Conservation (phyloP, 2,329 filamentous ascomycete genomes). For the Neopestalotiopsis clavispora region DNA sequence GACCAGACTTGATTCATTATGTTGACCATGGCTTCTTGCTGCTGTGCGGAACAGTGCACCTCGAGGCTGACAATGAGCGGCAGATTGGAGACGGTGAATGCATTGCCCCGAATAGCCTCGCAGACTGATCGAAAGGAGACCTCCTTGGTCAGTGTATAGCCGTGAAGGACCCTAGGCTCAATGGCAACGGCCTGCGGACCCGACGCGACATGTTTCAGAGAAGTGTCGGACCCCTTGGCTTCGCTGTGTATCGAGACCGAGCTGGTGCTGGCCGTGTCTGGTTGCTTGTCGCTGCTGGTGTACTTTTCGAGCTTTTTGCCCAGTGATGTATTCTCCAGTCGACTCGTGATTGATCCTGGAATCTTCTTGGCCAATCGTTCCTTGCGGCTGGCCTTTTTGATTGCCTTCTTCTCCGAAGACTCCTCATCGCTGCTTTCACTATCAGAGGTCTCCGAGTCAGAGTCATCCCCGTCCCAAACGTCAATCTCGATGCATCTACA, state of each 20-base stretch:
- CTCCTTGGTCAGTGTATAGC: conserved; percentile 88
- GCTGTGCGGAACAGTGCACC: conserved; percentile 79
- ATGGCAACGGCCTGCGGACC: conserved; percentile 39
- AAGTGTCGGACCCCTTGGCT: neutral
- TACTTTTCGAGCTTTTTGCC: conserved; percentile 45
- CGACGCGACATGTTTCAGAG: conserved; percentile 21
- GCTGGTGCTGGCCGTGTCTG: neutral
- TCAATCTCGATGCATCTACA: conserved; percentile 94
- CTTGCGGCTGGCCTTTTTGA: conserved; percentile 66
- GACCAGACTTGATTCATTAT: conserved; percentile 89
- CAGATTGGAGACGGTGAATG: conserved; percentile 75
- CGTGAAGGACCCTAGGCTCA: conserved; percentile 84
- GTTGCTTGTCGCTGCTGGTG: conserved; percentile 12
- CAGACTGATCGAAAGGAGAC: conserved; percentile 88
- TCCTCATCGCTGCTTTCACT: conserved; percentile 61
- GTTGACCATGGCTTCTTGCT: conserved; percentile 89
- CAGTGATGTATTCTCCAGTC: conserved; percentile 54
- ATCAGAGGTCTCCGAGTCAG: conserved; percentile 68
- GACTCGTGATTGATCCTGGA: conserved; percentile 46
- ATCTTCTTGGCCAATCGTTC: conserved; percentile 67
- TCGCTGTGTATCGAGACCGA: conserved; percentile 6
- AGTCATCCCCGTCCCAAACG: conserved; percentile 90
- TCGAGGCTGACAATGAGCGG: conserved; percentile 95
- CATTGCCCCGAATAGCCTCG: conserved; percentile 76
- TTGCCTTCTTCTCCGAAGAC: conserved; percentile 51